Percentiles rank a stretch among this genome's conserved stretches.
These are phyloP conservation scores for Neonectria coccinea DNA, from an alignment of 2,329 filamentous ascomycete genomes.

Conservation along the genomic window DNA sequence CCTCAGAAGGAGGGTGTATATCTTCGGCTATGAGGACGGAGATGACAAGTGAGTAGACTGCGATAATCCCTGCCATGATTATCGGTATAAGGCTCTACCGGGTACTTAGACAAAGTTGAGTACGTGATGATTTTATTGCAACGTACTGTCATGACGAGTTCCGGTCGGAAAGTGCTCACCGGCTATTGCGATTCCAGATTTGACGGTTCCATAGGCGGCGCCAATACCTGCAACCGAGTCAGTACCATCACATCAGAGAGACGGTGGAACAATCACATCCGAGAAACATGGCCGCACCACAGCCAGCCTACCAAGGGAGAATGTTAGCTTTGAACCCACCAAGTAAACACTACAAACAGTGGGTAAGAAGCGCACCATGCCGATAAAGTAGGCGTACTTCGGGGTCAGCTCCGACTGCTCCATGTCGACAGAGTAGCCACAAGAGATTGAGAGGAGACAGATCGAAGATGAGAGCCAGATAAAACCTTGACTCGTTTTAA, in stretches of 20 bases:
- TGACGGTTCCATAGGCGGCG: slow-evolving; percentile 88
- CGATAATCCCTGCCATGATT: slow-evolving; percentile 99
- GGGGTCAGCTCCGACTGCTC: slow-evolving; percentile 70
- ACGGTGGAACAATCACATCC: slow-evolving; percentile 68
- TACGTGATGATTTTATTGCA: background rate
- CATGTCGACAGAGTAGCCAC: slow-evolving; percentile 55
- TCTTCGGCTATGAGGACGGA: slow-evolving; percentile 95
- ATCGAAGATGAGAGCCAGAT: slow-evolving; percentile 35
- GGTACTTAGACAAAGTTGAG: slow-evolving; percentile 26
- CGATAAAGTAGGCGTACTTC: slow-evolving; percentile 88
- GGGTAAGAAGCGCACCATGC: slow-evolving; percentile 74
- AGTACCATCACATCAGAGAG: slow-evolving; percentile 38
- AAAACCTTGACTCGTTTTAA: slow-evolving; percentile 36
- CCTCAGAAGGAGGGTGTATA: slow-evolving; percentile 75
- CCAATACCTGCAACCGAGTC: slow-evolving; percentile 64
- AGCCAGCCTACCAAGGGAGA: slow-evolving; percentile 70
- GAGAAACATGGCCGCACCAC: slow-evolving; percentile 85
- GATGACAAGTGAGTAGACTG: slow-evolving; percentile 97
- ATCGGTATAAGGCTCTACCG: slow-evolving; percentile 82
- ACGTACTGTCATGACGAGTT: slow-evolving; percentile 88
- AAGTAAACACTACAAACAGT: slow-evolving; percentile 10
- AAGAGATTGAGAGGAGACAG: slow-evolving; percentile 32
- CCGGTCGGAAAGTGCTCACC: slow-evolving; percentile 87
- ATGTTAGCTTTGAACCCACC: slow-evolving; percentile 41
- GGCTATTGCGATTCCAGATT: slow-evolving; percentile 88